Evolutionary conservation across 1,284 basidiomycete species (phyloP).

Genomic region (Chiua sp.): DNA sequence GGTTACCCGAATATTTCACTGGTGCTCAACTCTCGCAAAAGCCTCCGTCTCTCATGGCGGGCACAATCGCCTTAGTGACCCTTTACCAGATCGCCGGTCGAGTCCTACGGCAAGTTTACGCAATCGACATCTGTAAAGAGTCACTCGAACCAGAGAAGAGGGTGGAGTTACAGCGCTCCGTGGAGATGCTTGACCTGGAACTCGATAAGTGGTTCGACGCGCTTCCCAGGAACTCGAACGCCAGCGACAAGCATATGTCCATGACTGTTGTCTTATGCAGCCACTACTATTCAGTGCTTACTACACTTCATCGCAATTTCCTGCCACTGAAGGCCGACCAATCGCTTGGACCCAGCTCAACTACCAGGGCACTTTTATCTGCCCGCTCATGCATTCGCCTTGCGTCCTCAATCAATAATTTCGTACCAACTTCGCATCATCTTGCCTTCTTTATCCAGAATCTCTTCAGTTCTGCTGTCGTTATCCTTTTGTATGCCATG

Average conservation of each 20-base stretch:
- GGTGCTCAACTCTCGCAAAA: constrained; percentile 60
- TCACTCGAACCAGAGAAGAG: constrained; percentile 75
- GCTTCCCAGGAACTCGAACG: constrained; percentile 72
- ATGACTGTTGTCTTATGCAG: constrained; percentile 90
- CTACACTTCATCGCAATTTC: constrained; percentile 89
- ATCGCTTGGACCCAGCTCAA: constrained; percentile 66
- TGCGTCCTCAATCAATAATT: constrained; percentile 83
- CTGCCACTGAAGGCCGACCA: constrained; percentile 76
- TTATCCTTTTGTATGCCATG: constrained; percentile 87
- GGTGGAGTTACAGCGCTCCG: constrained; percentile 71
- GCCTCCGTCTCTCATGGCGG: constrained; percentile 77
- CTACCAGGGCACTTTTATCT: constrained; percentile 77
- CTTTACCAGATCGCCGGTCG: constrained; percentile 85
- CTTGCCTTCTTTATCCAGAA: constrained; percentile 92
- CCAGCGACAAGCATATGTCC: constrained; percentile 78
- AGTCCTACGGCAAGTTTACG: constrained; percentile 83
- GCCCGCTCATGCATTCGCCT: constrained; percentile 84
- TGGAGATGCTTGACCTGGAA: constrained; percentile 78
- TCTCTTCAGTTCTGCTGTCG: constrained; percentile 89
- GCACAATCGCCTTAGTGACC: constrained; percentile 74
- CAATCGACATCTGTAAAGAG: constrained; percentile 75
- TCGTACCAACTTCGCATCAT: constrained; percentile 87
- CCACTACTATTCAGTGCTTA: constrained; percentile 88
- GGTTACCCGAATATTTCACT: constrained; percentile 71
- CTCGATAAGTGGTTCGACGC: constrained; percentile 84